Percentiles rank a stretch among this genome's conserved stretches.
phyloP scores from a whole-genome alignment of 257 asterid genomes.

The Penstemon davidsonii region DNA sequence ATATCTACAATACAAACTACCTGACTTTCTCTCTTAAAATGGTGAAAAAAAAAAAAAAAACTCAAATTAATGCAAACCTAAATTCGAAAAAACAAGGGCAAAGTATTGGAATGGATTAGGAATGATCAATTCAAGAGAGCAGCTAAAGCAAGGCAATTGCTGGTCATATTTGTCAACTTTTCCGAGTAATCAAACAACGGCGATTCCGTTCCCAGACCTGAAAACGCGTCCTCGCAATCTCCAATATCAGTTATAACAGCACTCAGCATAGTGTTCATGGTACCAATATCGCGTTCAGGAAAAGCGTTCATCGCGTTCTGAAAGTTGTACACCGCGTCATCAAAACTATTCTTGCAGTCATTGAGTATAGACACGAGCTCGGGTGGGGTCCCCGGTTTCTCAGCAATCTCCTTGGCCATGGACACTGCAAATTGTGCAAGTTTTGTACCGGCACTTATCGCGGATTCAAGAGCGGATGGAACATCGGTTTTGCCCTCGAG shows the following conservation, averaged over 20 bases:
- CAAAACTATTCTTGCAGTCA: constrained; percentile 37
- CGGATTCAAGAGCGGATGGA: constrained; percentile 17
- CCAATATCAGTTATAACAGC: constrained; percentile 38
- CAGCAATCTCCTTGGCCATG: neutral
- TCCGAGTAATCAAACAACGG: constrained; percentile 29
- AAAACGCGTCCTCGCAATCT: constrained; percentile 45
- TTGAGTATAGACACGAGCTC: constrained; percentile 4
- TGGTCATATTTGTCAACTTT: constrained; percentile 49
- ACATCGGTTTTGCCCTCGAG: constrained; percentile 1
- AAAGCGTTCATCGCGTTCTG: constrained; percentile 32
- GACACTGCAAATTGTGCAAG: constrained; percentile 22
- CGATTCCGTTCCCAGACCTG: constrained; percentile 11
- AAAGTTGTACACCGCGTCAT: constrained; percentile 34
- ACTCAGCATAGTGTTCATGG: constrained; percentile 46
- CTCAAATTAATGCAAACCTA: neutral
- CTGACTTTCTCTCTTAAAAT: no score
- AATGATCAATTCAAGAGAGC: constrained; percentile 7
- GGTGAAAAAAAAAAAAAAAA: no score
- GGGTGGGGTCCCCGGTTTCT: constrained; percentile 15
- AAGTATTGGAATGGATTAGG: no score
- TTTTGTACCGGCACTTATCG: constrained; percentile 16
- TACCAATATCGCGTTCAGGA: constrained; percentile 36
- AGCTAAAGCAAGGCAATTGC: constrained; percentile 47
- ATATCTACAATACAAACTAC: no score
- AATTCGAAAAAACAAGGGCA: no score